A percentile compares a stretch with the other conserved stretches of the same genome.
Evolutionary conservation across 2,329 filamentous ascomycete genomes (phyloP).

Genomic region (Trichoderma cornu-damae): DNA sequence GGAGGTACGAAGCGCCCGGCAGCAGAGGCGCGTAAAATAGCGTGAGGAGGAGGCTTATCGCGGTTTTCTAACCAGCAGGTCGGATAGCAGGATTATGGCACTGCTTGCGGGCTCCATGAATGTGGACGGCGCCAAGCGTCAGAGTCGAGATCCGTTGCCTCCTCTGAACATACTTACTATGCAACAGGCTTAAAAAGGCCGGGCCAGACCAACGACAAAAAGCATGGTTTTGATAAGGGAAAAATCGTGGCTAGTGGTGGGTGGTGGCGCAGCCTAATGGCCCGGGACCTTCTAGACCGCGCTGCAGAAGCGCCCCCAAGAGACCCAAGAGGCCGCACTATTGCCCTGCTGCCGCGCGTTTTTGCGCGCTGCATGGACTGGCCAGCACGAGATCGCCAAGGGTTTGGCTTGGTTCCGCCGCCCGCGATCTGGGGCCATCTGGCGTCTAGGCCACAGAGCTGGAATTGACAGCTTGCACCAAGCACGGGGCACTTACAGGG

Average conservation of each 20-base stretch:
- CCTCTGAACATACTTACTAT: constrained; percentile 12
- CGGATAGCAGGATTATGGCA: constrained; percentile 7
- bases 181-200: constrained; percentile 11
- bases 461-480: constrained; percentile 8
- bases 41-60: constrained; percentile 16
- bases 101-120: constrained; percentile 5
- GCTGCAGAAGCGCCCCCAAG: constrained; percentile 6
- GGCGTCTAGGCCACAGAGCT: not conserved
- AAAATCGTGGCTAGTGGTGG: constrained; percentile 7
- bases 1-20: not conserved
- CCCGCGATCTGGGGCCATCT: constrained; percentile 11
- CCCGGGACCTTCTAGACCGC: not conserved
- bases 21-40: not conserved
- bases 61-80: not conserved
- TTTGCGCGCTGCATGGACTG: not conserved
- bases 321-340: constrained; percentile 5
- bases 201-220: not conserved
- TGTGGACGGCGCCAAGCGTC: constrained; percentile 11
- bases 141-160: constrained; percentile 7
- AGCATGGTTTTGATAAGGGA: constrained; percentile 2
- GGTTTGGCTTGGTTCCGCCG: not conserved
- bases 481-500: not conserved
- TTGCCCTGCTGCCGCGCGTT: constrained; percentile 2
- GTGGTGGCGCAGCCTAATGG: constrained; percentile 11
- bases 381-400: constrained; percentile 12